phyloP scores from a whole-genome alignment of 2,329 filamentous ascomycete species.

The Bisporella sp. region DNA sequence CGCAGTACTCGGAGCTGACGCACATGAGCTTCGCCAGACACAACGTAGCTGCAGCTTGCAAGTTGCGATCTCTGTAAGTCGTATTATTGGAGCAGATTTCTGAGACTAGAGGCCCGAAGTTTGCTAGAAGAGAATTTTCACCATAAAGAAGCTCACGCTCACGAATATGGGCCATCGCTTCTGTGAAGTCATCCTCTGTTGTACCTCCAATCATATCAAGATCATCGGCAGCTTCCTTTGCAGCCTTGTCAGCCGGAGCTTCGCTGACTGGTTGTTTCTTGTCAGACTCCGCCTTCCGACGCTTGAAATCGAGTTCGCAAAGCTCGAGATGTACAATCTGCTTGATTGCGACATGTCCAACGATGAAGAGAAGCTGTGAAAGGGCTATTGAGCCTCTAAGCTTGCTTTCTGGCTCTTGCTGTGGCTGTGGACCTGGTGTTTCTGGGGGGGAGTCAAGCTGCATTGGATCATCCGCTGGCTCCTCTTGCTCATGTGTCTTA shows the following conservation, averaged over 20 bases:
- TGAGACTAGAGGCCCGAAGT: constrained; percentile 84
- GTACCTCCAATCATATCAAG: constrained; percentile 95
- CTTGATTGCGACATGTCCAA: constrained; percentile 95
- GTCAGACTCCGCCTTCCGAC: constrained; percentile 84
- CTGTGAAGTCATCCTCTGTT: constrained; percentile 87
- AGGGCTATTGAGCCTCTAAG: constrained; percentile 68
- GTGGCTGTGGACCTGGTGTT: constrained; percentile 6
- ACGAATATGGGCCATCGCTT: constrained; percentile 77
- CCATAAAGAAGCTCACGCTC: constrained; percentile 82
- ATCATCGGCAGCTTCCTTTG: constrained; percentile 71
- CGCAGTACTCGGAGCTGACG: constrained; percentile 93
- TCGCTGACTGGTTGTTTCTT: constrained; percentile 46
- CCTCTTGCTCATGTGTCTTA: constrained; percentile 28
- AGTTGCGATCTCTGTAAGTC: constrained; percentile 77
- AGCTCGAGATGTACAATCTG: constrained; percentile 97
- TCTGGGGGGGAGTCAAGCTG: constrained; percentile 24
- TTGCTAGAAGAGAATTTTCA: constrained; percentile 73
- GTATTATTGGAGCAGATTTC: constrained; percentile 96
- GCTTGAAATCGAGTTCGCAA: constrained; percentile 97
- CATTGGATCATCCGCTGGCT: constrained; percentile 16
- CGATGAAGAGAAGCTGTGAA: constrained; percentile 88
- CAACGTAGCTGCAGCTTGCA: constrained; percentile 88
- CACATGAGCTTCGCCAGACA: constrained; percentile 99
- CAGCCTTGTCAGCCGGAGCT: constrained; percentile 42
- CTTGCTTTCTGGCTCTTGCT: constrained; percentile 30